Conservation (phyloP, 345 rosid species). For the Adansonia digitata region DNA sequence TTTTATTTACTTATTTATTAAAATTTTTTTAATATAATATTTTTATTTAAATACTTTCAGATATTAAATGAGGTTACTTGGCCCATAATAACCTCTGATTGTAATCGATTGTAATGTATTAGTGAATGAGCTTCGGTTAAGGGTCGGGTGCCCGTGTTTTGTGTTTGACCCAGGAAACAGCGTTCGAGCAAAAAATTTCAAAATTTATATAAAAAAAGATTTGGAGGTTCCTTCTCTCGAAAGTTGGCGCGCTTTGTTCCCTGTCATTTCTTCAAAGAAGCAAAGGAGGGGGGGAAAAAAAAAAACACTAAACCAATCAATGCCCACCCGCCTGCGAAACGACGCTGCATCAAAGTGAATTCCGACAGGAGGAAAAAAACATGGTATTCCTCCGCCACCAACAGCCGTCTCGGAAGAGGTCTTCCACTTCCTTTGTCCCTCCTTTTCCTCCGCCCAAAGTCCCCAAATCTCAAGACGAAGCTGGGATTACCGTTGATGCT, state of each 20-base stretch:
- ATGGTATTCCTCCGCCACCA: slow-evolving; percentile 33
- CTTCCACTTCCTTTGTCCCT: slow-evolving; percentile 34
- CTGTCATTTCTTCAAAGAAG: neutral
- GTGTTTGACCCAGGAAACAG: neutral
- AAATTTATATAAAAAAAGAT: neutral
- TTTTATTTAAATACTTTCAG: too few relatives aligned
- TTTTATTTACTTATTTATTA: too few relatives aligned
- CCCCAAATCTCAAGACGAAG: slow-evolving; percentile 28
- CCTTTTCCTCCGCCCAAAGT: slow-evolving; percentile 35
- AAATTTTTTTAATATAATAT: too few relatives aligned
- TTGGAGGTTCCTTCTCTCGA: neutral
- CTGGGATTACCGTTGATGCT: slow-evolving; percentile 19
- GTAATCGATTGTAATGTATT: too few relatives aligned
- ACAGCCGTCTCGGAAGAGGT: slow-evolving; percentile 42
- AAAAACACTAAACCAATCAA: neutral
- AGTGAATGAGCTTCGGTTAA: too few relatives aligned
- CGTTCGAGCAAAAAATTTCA: neutral
- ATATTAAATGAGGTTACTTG: too few relatives aligned
- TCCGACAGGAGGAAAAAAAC: neutral
- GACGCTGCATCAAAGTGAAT: neutral
- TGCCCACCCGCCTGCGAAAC: neutral
- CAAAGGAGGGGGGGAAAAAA: too few relatives aligned
- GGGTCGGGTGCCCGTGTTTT: neutral
- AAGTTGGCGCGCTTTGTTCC: slow-evolving; percentile 6
- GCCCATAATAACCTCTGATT: too few relatives aligned